A percentile compares a stretch with the other conserved stretches of the same genome.
Evolutionary conservation across 169 alveolate species (phyloP).

Genomic region (Fabrea salina): DNA sequence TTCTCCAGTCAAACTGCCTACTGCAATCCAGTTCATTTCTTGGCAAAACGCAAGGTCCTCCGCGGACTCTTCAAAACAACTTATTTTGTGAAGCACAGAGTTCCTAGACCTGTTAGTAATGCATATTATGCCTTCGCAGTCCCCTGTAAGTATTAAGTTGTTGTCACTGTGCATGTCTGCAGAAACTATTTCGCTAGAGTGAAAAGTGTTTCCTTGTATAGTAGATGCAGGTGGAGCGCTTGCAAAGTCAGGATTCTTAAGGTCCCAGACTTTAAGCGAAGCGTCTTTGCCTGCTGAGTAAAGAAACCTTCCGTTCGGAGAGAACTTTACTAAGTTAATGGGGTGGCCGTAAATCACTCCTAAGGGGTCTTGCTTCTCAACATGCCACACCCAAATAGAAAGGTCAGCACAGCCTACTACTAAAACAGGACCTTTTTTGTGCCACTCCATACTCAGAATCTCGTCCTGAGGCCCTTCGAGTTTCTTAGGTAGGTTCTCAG

Average conservation of each 20-base stretch:
- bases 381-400: conserved; percentile 24
- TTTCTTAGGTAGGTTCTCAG: neutral
- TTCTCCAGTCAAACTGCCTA: neutral
- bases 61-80: neutral
- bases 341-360: conserved; percentile 34
- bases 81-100: neutral
- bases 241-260: neutral
- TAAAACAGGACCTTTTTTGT: neutral
- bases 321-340: neutral
- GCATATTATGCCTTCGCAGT: neutral
- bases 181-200: neutral
- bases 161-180: neutral
- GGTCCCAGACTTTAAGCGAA: conserved; percentile 25
- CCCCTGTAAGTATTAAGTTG: neutral
- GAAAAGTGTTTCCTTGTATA: neutral
- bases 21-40: conserved; percentile 10
- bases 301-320: conserved; percentile 22
- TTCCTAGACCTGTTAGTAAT: neutral
- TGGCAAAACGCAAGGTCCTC: conserved; percentile 11
- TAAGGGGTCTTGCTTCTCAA: neutral
- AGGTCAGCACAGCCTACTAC: neutral
- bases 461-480: conserved; percentile 25
- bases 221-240: neutral
- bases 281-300: conserved; percentile 29
- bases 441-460: conserved; percentile 4